Evolutionary conservation across 768 basidiomycete species (phyloP).

Genomic region (Lactarius hatsudake): DNA sequence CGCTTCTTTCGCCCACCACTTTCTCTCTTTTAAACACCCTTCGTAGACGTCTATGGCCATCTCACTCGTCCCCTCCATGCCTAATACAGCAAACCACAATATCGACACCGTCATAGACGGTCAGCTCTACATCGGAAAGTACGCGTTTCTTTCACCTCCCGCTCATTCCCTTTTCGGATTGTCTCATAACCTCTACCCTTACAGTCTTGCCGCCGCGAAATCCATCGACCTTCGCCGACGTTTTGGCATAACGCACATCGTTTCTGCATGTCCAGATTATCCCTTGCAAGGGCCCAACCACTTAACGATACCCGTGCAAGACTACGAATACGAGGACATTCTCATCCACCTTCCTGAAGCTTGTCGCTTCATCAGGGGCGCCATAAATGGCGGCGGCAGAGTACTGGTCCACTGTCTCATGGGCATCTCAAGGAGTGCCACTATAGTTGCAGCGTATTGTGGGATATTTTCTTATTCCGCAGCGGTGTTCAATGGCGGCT

Average conservation of each 20-base stretch:
- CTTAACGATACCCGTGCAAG: constrained; percentile 60
- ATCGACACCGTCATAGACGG: constrained; percentile 25
- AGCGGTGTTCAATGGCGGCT: not conserved
- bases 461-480: constrained; percentile 31
- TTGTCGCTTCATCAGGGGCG: constrained; percentile 60
- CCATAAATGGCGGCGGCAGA: constrained; percentile 49
- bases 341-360: constrained; percentile 61
- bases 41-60: not conserved
- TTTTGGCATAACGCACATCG: constrained; percentile 73
- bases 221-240: constrained; percentile 40
- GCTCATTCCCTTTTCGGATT: not conserved
- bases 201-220: constrained; percentile 24
- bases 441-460: constrained; percentile 78
- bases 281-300: constrained; percentile 61
- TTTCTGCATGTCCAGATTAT: constrained; percentile 69
- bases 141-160: not conserved
- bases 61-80: constrained; percentile 13
- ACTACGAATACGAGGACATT: constrained; percentile 52
- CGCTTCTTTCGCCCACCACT: not conserved
- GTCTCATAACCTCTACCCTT: not conserved
- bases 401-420: constrained; percentile 73
- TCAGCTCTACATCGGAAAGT: constrained; percentile 29
- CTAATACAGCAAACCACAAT: constrained; percentile 15
- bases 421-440: constrained; percentile 68
- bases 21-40: constrained; percentile 9